Conservation (phyloP, 192 early-diverging fungal genomes). For the Pecoramyces ruminantium region DNA sequence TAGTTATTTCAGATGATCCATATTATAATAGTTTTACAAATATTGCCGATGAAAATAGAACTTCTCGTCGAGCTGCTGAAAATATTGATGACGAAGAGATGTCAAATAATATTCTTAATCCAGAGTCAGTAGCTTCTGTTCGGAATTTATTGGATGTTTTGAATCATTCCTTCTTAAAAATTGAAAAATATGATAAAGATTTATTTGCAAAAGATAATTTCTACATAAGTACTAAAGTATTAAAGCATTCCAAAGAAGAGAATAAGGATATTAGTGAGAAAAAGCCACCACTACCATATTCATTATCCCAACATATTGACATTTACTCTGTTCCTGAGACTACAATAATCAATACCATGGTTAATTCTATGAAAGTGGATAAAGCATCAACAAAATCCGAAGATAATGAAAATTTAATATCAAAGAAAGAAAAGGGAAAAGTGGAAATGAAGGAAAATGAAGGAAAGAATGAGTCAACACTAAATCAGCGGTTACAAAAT, state of each 20-base stretch:
- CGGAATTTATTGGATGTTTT: not conserved
- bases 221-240: not conserved
- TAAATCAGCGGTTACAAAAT: no score
- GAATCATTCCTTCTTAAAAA: not conserved
- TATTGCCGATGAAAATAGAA: not conserved
- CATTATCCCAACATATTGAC: not conserved
- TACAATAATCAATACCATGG: not conserved
- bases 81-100: not conserved
- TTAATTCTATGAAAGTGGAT: not conserved
- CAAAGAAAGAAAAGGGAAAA: no score
- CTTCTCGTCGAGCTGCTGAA: not conserved
- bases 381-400: not conserved
- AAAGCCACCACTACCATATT: not conserved
- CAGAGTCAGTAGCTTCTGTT: not conserved
- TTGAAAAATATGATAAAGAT: not conserved
- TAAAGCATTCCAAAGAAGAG: not conserved
- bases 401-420: no score
- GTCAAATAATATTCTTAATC: not conserved
- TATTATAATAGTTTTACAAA: not conserved
- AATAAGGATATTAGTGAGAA: no score
- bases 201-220: not conserved
- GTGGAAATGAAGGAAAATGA: no score
- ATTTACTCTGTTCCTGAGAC: not conserved
- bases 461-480: no score
- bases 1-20: not conserved